phyloP scores from a whole-genome alignment of 2,329 filamentous ascomycete species.

The Penicillium sp. region DNA sequence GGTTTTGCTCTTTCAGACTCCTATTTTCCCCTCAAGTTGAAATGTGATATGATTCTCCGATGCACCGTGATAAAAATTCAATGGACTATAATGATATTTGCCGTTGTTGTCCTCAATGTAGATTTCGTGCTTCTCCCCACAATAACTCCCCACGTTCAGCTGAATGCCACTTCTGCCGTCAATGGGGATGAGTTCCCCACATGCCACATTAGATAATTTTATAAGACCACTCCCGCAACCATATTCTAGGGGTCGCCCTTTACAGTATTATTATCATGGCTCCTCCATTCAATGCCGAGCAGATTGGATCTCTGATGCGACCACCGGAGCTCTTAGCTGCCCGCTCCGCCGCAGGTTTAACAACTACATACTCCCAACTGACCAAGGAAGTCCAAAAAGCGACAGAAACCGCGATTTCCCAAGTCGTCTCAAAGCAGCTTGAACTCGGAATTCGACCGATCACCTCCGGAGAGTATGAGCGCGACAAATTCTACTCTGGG shows the following conservation, averaged over 20 bases:
- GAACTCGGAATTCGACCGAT: conserved; percentile 19
- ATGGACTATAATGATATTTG: background rate
- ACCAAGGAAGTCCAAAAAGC: conserved; percentile 4
- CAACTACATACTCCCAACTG: conserved; percentile 1
- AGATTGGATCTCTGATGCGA: conserved; percentile 27
- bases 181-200: background rate
- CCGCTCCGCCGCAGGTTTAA: conserved; percentile 10
- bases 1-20: too few relatives aligned
- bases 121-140: background rate
- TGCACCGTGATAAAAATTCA: too few relatives aligned
- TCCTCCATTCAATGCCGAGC: conserved; percentile 25
- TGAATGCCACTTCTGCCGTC: too few relatives aligned
- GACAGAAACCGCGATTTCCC: conserved; percentile 15
- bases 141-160: background rate
- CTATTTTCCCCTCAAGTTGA: too few relatives aligned
- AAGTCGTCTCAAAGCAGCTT: conserved; percentile 19
- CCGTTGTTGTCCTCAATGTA: background rate
- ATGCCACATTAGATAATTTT: background rate
- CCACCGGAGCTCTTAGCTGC: conserved; percentile 20
- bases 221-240: background rate
- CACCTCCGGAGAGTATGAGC: conserved; percentile 25
- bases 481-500: conserved; percentile 23
- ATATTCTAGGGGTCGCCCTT: background rate
- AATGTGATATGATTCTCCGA: too few relatives aligned
- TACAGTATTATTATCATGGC: background rate